A percentile compares a stretch with the other conserved stretches of the same genome.
Evolutionary conservation across 2,329 filamentous ascomycete species (phyloP).

Genomic region (Anisogramma anomala): DNA sequence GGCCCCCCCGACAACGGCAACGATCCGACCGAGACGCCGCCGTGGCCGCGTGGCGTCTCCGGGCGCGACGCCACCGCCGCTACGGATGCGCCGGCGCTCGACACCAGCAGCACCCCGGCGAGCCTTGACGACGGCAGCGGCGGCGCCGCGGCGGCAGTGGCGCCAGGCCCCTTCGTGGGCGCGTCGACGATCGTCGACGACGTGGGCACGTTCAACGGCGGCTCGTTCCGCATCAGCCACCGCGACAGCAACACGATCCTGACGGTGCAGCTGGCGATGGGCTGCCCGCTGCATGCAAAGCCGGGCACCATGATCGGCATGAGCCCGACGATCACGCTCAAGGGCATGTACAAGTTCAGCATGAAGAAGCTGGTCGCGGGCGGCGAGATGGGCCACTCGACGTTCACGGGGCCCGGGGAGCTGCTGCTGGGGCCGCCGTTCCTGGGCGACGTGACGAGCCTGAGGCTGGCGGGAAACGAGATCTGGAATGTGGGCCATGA

Average conservation of each 20-base stretch:
- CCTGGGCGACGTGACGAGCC: conserved; percentile 23
- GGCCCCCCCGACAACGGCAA: conserved; percentile 17
- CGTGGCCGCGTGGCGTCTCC: conserved; percentile 14
- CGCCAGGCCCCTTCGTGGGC: conserved; percentile 50
- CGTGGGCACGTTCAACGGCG: conserved; percentile 93
- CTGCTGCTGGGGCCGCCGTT: conserved; percentile 49
- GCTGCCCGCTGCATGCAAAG: conserved; percentile 70
- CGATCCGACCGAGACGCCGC: conserved; percentile 21
- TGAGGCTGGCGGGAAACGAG: conserved; percentile 60
- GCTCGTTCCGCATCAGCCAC: conserved; percentile 86
- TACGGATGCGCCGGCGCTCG: conserved; percentile 16
- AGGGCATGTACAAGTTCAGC: conserved; percentile 72
- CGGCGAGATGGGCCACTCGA: conserved; percentile 66
- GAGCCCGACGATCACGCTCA: conserved; percentile 76
- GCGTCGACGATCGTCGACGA: conserved; percentile 60
- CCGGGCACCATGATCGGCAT: conserved; percentile 88
- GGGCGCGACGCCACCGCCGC: conserved; percentile 11
- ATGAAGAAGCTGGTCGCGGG: conserved; percentile 84
- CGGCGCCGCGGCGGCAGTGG: too few species aligned
- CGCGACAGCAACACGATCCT: conserved; percentile 82
- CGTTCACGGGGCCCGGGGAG: conserved; percentile 82
- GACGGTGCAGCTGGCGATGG: conserved; percentile 80
- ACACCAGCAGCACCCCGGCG: conserved; percentile 21
- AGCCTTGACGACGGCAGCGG: conserved; percentile 27
- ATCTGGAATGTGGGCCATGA: conserved; percentile 81